Conservation (phyloP, 192 early-diverging fungal species). For the Mortierella hygrophila region DNA sequence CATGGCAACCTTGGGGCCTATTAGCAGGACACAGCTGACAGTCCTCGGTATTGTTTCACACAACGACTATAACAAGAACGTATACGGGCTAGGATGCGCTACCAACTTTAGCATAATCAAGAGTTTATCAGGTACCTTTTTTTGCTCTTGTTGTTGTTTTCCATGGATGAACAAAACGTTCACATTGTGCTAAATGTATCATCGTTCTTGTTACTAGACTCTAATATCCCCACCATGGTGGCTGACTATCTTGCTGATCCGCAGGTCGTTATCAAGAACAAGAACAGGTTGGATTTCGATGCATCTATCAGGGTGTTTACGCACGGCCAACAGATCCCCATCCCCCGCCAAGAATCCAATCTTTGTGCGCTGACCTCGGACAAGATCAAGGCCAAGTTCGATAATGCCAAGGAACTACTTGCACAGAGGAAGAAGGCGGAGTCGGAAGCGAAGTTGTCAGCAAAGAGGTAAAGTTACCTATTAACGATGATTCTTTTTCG, state of each 20-base stretch:
- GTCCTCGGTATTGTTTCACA: conserved; percentile 7
- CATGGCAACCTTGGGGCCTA: neutral
- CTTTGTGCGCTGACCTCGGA: neutral
- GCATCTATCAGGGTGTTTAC: neutral
- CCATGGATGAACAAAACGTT: too few species aligned
- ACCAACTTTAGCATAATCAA: conserved; percentile 13
- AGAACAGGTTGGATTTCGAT: neutral
- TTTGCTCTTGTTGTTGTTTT: neutral
- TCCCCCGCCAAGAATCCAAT: neutral
- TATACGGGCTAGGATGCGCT: neutral
- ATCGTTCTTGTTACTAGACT: neutral
- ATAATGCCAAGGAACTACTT: neutral
- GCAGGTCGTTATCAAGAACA: neutral
- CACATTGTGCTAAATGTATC: neutral
- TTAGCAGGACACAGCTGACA: neutral
- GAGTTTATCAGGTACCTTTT: neutral
- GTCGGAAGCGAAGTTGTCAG: neutral
- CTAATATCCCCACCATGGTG: neutral
- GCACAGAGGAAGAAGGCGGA: neutral
- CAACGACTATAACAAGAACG: neutral
- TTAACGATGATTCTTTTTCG: too few species aligned
- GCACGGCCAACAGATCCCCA: neutral
- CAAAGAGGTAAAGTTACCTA: neutral
- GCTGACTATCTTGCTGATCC: neutral
- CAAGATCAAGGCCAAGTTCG: neutral